Evolutionary conservation across 2,329 filamentous ascomycete species (phyloP).

Genomic region (Coniochaeta sp.): DNA sequence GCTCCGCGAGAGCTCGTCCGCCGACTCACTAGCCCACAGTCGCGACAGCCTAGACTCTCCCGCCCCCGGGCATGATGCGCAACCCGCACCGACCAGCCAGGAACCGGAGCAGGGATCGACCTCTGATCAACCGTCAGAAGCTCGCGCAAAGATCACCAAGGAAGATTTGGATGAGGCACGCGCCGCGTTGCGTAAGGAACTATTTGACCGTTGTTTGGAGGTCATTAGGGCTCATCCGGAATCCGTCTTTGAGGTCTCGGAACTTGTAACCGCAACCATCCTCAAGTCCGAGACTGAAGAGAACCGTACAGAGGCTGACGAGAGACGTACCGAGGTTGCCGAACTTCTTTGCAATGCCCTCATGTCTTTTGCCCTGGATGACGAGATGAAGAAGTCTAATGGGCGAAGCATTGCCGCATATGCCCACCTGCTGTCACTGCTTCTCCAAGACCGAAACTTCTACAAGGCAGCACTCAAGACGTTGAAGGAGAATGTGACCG

Average conservation of each 20-base stretch:
- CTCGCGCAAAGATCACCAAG: slow-evolving; percentile 44
- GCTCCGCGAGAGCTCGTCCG: slow-evolving; percentile 13
- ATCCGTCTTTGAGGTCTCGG: slow-evolving; percentile 83
- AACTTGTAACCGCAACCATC: slow-evolving; percentile 73
- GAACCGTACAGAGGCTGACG: slow-evolving; percentile 64
- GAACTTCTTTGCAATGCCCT: slow-evolving; percentile 63
- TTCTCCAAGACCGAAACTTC: slow-evolving; percentile 74
- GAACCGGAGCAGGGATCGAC: slow-evolving; percentile 17
- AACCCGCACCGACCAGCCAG: slow-evolving; percentile 13
- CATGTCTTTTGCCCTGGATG: slow-evolving; percentile 57
- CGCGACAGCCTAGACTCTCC: slow-evolving; percentile 6
- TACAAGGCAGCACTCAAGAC: slow-evolving; percentile 69
- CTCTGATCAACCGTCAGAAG: slow-evolving; percentile 8
- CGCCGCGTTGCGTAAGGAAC: slow-evolving; percentile 60
- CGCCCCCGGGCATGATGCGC: slow-evolving; percentile 11
- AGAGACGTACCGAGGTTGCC: slow-evolving; percentile 29
- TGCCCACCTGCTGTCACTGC: slow-evolving; percentile 81
- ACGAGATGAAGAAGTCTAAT: slow-evolving; percentile 58
- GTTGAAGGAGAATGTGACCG: slow-evolving; percentile 68
- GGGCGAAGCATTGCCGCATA: slow-evolving; percentile 69
- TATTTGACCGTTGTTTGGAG: slow-evolving; percentile 87
- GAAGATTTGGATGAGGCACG: slow-evolving; percentile 77
- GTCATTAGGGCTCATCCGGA: slow-evolving; percentile 82
- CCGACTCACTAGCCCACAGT: slow-evolving; percentile 17
- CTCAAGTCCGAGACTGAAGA: slow-evolving; percentile 48